Percentiles rank a stretch among this genome's conserved stretches.
These are phyloP conservation scores for Glycine tomentella DNA, from an alignment of 306 rosid genomes.

Conservation along the genomic window DNA sequence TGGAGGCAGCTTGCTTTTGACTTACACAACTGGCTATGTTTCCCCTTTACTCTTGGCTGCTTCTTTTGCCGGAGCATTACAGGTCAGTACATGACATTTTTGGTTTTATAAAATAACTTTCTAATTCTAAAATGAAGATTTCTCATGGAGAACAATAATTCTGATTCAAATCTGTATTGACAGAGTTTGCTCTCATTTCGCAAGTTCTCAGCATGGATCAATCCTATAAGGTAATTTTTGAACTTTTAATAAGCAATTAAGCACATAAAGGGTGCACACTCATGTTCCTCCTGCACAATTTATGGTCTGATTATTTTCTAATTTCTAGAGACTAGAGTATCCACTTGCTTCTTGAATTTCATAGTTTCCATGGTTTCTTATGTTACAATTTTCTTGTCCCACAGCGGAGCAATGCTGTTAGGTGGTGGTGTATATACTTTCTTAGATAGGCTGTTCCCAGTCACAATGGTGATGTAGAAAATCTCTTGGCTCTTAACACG, in stretches of 20 bases:
- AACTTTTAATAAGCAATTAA: background rate
- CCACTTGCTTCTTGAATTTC: constrained; percentile 15
- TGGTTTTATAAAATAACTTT: constrained; percentile 7
- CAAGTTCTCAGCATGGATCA: constrained; percentile 92
- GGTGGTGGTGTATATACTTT: constrained; percentile 91
- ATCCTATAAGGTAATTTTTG: constrained; percentile 74
- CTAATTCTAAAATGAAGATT: background rate
- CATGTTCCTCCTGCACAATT: background rate
- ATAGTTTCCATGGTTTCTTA: constrained; percentile 35
- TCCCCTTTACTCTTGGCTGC: constrained; percentile 94
- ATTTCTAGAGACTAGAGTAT: constrained; percentile 23
- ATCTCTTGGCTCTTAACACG: background rate
- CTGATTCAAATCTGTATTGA: constrained; percentile 43
- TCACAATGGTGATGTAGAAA: constrained; percentile 79
- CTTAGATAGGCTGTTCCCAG: constrained; percentile 88
- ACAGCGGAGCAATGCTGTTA: constrained; percentile 86
- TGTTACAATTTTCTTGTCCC: constrained; percentile 41
- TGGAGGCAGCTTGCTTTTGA: constrained; percentile 89
- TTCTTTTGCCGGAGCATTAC: constrained; percentile 92
- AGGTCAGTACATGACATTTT: constrained; percentile 55
- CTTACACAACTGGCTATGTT: constrained; percentile 94
- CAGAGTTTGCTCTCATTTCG: constrained; percentile 93
- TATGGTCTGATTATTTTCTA: constrained; percentile 7
- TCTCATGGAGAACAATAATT: constrained; percentile 8
- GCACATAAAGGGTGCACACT: constrained; percentile 8